Percentiles rank a stretch among this genome's conserved stretches.
phyloP scores from a whole-genome alignment of 2,329 filamentous ascomycete genomes.

The Rachicladosporium sp. region DNA sequence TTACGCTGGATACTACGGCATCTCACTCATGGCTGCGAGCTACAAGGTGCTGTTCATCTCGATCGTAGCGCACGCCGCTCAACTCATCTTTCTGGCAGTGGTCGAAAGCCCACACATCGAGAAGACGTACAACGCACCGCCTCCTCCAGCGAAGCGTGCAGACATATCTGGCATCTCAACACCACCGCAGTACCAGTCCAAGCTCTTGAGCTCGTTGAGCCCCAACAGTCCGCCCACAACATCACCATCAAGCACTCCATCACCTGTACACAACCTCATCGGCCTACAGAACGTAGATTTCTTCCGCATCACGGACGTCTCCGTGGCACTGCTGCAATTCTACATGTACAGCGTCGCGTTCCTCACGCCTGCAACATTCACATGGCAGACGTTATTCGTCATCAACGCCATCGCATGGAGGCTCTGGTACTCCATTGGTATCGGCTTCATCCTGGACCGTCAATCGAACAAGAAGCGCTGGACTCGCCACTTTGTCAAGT shows the following conservation, averaged over 20 bases:
- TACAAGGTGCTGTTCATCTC: conserved; percentile 97
- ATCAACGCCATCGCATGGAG: conserved; percentile 72
- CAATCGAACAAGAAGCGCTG: conserved; percentile 88
- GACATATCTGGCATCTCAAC: conserved; percentile 23
- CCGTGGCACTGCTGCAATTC: conserved; percentile 61
- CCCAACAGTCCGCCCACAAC: conserved; percentile 19
- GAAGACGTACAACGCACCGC: conserved; percentile 87
- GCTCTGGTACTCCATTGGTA: conserved; percentile 79
- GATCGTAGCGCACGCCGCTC: conserved; percentile 82
- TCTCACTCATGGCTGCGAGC: conserved; percentile 94
- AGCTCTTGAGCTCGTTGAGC: conserved; percentile 27
- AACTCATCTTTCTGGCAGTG: conserved; percentile 81
- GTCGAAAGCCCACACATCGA: conserved; percentile 98
- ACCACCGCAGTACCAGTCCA: conserved; percentile 27
- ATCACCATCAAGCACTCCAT: conserved; percentile 39
- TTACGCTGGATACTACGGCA: conserved; percentile 95
- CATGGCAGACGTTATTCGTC: conserved; percentile 70
- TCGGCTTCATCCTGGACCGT: conserved; percentile 70
- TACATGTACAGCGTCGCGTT: conserved; percentile 65
- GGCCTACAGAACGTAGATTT: conserved; percentile 76
- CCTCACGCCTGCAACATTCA: conserved; percentile 62
- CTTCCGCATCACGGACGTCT: conserved; percentile 74
- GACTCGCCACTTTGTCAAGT: conserved; percentile 97
- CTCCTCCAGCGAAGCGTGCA: conserved; percentile 38
- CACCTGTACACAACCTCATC: conserved; percentile 69